Evolutionary conservation across 225 moss, liverwort and hornwort species (phyloP).

Genomic region (Rhytidiadelphus loreus): DNA sequence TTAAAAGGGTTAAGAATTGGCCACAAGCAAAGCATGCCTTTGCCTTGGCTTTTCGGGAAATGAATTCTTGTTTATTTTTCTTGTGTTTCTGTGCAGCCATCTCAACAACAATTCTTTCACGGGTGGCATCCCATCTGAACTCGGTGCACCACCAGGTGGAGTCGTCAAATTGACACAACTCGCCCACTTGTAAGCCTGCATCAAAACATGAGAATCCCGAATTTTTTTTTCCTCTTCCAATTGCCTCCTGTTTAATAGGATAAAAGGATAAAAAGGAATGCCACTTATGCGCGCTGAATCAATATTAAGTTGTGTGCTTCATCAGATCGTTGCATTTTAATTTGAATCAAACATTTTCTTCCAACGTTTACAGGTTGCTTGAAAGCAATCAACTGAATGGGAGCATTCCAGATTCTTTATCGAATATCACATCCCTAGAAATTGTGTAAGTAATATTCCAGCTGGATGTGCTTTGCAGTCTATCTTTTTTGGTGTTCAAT

Average conservation of each 20-base stretch:
- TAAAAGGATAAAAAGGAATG: not conserved
- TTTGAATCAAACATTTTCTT: not conserved
- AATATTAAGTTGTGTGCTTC: not conserved
- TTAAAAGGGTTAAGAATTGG: not conserved
- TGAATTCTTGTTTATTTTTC: not conserved
- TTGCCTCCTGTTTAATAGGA: not conserved
- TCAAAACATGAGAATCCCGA: not conserved
- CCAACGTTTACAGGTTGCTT: constrained; percentile 3
- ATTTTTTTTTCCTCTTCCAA: not conserved
- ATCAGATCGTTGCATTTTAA: not conserved
- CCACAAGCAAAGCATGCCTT: not conserved
- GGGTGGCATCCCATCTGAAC: constrained; percentile 21
- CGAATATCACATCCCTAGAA: not conserved
- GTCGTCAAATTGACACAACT: not conserved
- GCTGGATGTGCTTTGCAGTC: not conserved
- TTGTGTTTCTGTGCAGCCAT: constrained; percentile 23
- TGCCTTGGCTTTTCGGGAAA: not conserved
- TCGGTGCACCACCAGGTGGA: constrained; percentile 13
- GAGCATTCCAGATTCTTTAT: constrained; percentile 15
- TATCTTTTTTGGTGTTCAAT: not conserved
- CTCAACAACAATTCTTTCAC: constrained; percentile 30
- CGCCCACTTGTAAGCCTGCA: constrained; percentile 19
- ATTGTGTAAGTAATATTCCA: constrained; percentile 23
- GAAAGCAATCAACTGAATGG: constrained; percentile 23
- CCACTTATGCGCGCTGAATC: not conserved